Evolutionary conservation across 495 filamentous ascomycete genomes (phyloP), one percentile per base, ranked within the genome.

Genomic region (Penicillium salamii): DNA sequence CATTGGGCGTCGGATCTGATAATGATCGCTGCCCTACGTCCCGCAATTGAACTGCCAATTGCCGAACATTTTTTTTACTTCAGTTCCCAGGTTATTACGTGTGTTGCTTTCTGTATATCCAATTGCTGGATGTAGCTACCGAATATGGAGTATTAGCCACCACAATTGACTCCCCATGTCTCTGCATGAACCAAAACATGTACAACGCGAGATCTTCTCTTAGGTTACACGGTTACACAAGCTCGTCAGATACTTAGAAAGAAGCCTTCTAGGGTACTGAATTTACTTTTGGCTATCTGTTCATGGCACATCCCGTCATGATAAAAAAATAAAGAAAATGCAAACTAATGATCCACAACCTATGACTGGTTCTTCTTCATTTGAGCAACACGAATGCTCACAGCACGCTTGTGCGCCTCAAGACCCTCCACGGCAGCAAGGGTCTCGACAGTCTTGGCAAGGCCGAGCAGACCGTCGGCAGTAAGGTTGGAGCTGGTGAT

Each of bases 401-500:
- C 91, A 5, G 93, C 93, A 59, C 91, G 75, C 61, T 91, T 83
- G 74, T 98, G 93, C 17, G 93, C 93, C 61, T 98, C 93, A 42
- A 98, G 70, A 66, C 93, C 90, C 66, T 98, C 93, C 6, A 98
- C 90, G 52, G 88, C 87, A 5, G 93, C 93, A 20, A 98, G 72
- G 62, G 88, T 86, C 89, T 96, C 96, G 18, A 98, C 93, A 0
- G 93, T 92, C 31, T 76, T 74, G 7, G 93, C 86, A 0, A 98
- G 85, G 58, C 90, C 89, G 51, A 79, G 71, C 42, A 98, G 70
- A 1, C 93, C 93, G 49, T 97, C 81, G 17, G 83, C 81, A 0
- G 91, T 95, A 53, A 98, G 76, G 66, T 95, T 86, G 0, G 89
- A 88, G 68, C 86, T 90, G 7, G 93, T 98, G 61, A 98, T 92